A percentile compares a stretch with the other conserved stretches of the same genome.
Conservation (phyloP, 352 stramenopile genomes). For the Pythium phragmitis region DNA sequence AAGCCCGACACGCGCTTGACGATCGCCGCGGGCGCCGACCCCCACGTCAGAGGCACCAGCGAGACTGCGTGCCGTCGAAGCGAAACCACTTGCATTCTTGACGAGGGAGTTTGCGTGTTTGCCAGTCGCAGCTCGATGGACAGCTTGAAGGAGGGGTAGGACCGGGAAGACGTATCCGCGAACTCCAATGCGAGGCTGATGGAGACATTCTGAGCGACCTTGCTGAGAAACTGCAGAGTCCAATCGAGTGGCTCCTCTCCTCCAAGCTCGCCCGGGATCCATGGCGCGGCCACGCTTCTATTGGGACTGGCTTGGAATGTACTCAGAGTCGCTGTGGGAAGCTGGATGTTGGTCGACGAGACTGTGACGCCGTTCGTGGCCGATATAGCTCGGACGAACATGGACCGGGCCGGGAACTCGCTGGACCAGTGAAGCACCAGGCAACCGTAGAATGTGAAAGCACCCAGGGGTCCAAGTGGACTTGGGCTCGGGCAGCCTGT, state of each 20-base stretch:
- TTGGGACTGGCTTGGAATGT: not conserved
- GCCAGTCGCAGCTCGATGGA: not conserved
- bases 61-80: not conserved
- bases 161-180: not conserved
- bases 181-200: conserved; percentile 10
- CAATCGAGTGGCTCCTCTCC: not conserved
- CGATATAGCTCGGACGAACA: conserved; percentile 12
- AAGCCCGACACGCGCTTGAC: not conserved
- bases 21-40: not conserved
- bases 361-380: conserved; percentile 6
- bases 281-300: conserved; percentile 4
- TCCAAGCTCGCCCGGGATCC: not conserved
- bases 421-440: conserved; percentile 15
- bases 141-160: conserved; percentile 4
- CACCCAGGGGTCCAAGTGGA: no score
- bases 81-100: not conserved
- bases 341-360: conserved; percentile 1
- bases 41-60: not conserved
- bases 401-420: not conserved
- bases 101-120: not conserved
- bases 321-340: not conserved
- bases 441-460: conserved; percentile 6
- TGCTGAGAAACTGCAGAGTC: conserved; percentile 10
- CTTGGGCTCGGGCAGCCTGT: not conserved
- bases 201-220: not conserved